phyloP scores from a whole-genome alignment of 2,329 filamentous ascomycete species.

The Alternaria brassicae region DNA sequence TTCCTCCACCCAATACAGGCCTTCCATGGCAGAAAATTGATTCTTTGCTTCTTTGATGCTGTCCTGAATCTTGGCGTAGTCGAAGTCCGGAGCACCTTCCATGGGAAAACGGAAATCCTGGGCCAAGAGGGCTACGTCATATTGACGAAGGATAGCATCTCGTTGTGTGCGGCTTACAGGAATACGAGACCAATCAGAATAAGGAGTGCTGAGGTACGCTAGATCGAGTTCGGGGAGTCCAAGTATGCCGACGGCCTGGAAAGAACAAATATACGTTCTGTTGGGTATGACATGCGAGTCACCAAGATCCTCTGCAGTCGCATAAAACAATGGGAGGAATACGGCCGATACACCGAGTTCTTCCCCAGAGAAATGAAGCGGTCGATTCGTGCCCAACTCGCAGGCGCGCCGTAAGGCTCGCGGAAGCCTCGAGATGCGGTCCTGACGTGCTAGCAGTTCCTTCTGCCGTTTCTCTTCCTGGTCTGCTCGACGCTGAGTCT shows the following conservation, averaged over 20 bases:
- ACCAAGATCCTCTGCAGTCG: conserved; percentile 41
- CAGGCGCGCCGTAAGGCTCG: conserved; percentile 48
- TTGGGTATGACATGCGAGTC: conserved; percentile 22
- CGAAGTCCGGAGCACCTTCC: conserved; percentile 49
- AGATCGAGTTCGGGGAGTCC: conserved; percentile 51
- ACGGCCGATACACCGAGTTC: conserved; percentile 49
- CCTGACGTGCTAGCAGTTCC: conserved; percentile 41
- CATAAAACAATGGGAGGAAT: conserved; percentile 49
- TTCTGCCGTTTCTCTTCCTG: conserved; percentile 41
- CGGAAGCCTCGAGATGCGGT: conserved; percentile 47
- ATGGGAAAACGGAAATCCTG: conserved; percentile 50
- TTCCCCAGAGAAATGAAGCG: conserved; percentile 49
- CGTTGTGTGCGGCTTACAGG: conserved; percentile 45
- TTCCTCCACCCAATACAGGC: conserved; percentile 49
- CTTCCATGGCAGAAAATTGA: conserved; percentile 49
- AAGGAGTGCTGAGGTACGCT: conserved; percentile 39
- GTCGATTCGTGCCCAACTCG: conserved; percentile 46
- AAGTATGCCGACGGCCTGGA: conserved; percentile 51
- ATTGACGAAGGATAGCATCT: conserved; percentile 46
- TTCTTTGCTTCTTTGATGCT: conserved; percentile 46
- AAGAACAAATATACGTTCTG: conserved; percentile 49
- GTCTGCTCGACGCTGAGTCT: conserved; percentile 37
- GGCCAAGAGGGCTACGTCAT: conserved; percentile 49
- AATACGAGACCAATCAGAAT: conserved; percentile 48
- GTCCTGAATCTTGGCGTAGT: conserved; percentile 47